Evolutionary conservation across 2,329 filamentous ascomycete species (phyloP).

Genomic region (Sordariomycetes sp.): DNA sequence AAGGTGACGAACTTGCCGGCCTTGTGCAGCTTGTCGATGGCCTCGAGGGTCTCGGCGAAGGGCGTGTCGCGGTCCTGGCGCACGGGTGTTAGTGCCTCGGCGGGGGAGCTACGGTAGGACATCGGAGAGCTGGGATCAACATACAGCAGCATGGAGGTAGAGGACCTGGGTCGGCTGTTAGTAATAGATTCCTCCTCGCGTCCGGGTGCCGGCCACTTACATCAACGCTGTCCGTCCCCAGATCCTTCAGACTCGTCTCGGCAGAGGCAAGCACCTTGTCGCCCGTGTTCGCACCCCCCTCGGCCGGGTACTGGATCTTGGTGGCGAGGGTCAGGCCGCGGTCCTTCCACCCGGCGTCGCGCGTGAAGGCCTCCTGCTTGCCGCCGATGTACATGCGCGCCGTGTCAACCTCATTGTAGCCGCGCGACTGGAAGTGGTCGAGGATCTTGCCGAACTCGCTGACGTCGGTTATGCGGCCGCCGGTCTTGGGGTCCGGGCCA

Average conservation of each 20-base stretch:
- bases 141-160: slow-evolving; percentile 59
- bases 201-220: slow-evolving; percentile 22
- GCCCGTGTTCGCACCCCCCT: slow-evolving; percentile 49
- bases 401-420: slow-evolving; percentile 80
- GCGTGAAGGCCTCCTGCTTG: slow-evolving; percentile 69
- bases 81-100: neutral
- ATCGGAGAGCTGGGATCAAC: slow-evolving; percentile 2
- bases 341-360: slow-evolving; percentile 66
- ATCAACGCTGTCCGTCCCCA: slow-evolving; percentile 65
- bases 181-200: neutral
- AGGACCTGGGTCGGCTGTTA: slow-evolving; percentile 38
- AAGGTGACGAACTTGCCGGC: slow-evolving; percentile 75
- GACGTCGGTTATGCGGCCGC: slow-evolving; percentile 60
- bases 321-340: slow-evolving; percentile 70
- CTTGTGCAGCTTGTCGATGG: slow-evolving; percentile 72
- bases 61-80: slow-evolving; percentile 49
- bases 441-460: slow-evolving; percentile 61
- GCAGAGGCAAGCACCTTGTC: slow-evolving; percentile 55
- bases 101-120: neutral
- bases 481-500: slow-evolving; percentile 49
- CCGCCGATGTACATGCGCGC: slow-evolving; percentile 63
- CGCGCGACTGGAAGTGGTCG: slow-evolving; percentile 64
- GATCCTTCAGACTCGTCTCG: slow-evolving; percentile 57
- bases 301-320: slow-evolving; percentile 56
- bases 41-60: slow-evolving; percentile 70